phyloP scores from a whole-genome alignment of 768 basidiomycete genomes.

The Pleurotus pulmonarius region DNA sequence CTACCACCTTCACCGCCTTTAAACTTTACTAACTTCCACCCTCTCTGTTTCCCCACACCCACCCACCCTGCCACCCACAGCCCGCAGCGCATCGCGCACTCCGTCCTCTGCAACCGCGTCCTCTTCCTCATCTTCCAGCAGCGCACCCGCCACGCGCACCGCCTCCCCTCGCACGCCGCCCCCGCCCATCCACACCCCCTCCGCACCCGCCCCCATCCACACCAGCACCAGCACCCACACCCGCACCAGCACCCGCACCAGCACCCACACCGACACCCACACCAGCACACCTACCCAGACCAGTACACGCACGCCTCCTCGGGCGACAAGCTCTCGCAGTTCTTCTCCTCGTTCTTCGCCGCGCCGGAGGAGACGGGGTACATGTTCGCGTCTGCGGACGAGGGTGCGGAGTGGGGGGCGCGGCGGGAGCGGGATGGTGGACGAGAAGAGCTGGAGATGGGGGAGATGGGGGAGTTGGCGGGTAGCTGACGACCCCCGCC shows the following conservation, averaged over 20 bases:
- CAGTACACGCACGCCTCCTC: background rate
- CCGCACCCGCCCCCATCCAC: background rate
- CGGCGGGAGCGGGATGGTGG: too few relatives aligned
- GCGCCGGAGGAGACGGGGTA: background rate
- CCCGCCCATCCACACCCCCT: too few relatives aligned
- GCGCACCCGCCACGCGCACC: background rate
- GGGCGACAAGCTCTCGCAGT: background rate
- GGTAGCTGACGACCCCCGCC: too few relatives aligned
- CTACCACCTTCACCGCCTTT: background rate
- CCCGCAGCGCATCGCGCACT: slow-evolving; percentile 41
- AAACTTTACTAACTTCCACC: too few relatives aligned
- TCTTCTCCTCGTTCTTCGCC: background rate
- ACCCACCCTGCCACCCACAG: slow-evolving; percentile 13
- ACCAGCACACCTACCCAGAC: too few relatives aligned
- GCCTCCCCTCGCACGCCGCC: too few relatives aligned
- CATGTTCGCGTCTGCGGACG: too few relatives aligned
- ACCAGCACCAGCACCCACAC: background rate
- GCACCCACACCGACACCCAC: background rate
- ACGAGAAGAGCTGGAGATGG: too few relatives aligned
- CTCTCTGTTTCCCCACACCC: too few relatives aligned
- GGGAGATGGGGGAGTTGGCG: too few relatives aligned
- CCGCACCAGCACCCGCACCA: background rate
- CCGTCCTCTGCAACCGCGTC: slow-evolving; percentile 37
- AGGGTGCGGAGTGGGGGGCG: too few relatives aligned
- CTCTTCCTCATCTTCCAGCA: slow-evolving; percentile 28